These are phyloP conservation scores for Trichoderma parareesei DNA, from an alignment of 495 filamentous ascomycete genomes.

Conservation along the genomic window DNA sequence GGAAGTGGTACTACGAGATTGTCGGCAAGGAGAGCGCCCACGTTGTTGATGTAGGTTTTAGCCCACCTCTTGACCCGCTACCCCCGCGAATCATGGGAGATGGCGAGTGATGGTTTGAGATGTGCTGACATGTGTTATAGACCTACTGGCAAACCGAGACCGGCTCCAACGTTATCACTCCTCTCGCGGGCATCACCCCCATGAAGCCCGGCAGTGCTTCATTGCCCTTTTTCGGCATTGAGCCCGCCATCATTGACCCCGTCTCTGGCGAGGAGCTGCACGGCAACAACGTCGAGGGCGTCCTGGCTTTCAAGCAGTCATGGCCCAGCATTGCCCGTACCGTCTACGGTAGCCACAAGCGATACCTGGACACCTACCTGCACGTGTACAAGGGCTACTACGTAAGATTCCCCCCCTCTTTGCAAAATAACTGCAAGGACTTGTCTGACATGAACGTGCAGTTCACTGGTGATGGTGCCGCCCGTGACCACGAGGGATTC, in stretches of 20 bases:
- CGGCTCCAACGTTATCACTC: slow-evolving; percentile 83
- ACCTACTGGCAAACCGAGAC: slow-evolving; percentile 99
- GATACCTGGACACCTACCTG: slow-evolving; percentile 98
- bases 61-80: slow-evolving; percentile 12
- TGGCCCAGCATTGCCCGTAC: slow-evolving; percentile 99
- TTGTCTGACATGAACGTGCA: slow-evolving; percentile 26
- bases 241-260: slow-evolving; percentile 96
- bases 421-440: background rate
- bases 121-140: slow-evolving; percentile 36
- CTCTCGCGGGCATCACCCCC: slow-evolving; percentile 65
- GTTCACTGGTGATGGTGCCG: slow-evolving; percentile 98
- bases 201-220: slow-evolving; percentile 74
- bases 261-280: slow-evolving; percentile 88
- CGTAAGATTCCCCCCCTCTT: slow-evolving; percentile 45
- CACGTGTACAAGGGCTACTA: slow-evolving; percentile 98
- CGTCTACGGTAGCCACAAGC: slow-evolving; percentile 95
- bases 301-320: slow-evolving; percentile 93
- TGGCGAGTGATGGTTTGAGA: background rate
- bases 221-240: slow-evolving; percentile 93
- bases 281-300: slow-evolving; percentile 96
- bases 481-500: slow-evolving; percentile 95
- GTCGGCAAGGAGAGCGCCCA: slow-evolving; percentile 93
- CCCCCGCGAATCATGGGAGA: background rate
- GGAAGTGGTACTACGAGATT: slow-evolving; percentile 98
- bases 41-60: slow-evolving; percentile 76